Percentiles rank a stretch among this genome's conserved stretches.
Evolutionary conservation across 108 stramenopile genomes (phyloP).

Genomic region (Nitzschia sp.): DNA sequence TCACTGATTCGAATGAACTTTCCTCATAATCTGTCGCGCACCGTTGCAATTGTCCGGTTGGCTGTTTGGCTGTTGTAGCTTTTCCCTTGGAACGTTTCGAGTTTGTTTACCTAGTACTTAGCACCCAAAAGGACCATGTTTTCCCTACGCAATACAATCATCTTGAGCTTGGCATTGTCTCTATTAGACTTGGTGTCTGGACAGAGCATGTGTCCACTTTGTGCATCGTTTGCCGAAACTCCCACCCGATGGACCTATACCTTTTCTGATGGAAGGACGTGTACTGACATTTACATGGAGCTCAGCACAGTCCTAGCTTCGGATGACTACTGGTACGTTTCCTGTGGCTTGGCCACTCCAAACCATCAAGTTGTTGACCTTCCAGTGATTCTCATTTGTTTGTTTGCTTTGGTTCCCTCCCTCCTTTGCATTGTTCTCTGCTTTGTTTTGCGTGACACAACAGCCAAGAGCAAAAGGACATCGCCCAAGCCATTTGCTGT

Average conservation of each 20-base stretch:
- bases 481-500: conserved; percentile 11
- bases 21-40: too few species aligned
- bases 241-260: conserved; percentile 10
- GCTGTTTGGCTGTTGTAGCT: too few species aligned
- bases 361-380: not conserved
- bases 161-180: too few species aligned
- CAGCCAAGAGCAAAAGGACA: conserved; percentile 5
- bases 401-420: too few species aligned
- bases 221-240: conserved; percentile 5
- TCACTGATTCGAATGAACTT: too few species aligned
- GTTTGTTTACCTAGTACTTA: too few species aligned
- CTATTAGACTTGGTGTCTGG: not conserved
- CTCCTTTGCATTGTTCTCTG: not conserved
- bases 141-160: too few species aligned
- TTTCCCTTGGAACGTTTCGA: too few species aligned
- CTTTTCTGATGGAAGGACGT: conserved; percentile 6
- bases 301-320: not conserved
- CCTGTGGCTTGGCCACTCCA: not conserved
- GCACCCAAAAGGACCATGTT: too few species aligned
- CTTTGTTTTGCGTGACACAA: not conserved
- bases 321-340: conserved; percentile 6
- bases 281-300: conserved; percentile 13
- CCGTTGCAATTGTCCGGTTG: too few species aligned
- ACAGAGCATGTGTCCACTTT: conserved; percentile 13
- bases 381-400: not conserved